These are phyloP conservation scores for Piromyces finnis DNA, from an alignment of 192 early-diverging fungal species.

Conservation along the genomic window DNA sequence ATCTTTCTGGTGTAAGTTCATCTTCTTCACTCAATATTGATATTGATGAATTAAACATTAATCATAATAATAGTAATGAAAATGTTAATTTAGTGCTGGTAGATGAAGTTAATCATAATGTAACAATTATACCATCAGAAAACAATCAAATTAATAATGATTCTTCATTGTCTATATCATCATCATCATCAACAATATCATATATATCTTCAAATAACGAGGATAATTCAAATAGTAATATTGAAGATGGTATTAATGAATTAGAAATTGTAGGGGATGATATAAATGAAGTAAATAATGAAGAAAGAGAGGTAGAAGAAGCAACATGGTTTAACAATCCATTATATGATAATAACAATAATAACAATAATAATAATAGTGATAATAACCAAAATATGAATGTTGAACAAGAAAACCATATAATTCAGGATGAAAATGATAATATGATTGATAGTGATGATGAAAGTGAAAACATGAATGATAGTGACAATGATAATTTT, in stretches of 20 bases:
- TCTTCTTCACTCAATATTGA: too few species aligned
- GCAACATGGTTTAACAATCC: not conserved
- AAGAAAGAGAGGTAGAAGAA: too few species aligned
- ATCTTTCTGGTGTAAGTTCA: not conserved
- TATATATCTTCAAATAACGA: not conserved
- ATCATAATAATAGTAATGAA: not conserved
- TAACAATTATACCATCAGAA: not conserved
- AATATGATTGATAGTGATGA: not conserved
- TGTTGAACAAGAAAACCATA: not conserved
- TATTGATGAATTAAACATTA: too few species aligned
- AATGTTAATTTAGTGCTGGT: not conserved
- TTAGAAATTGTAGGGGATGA: not conserved
- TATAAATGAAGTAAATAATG: not conserved
- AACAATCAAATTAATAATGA: not conserved
- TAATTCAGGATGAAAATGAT: too few species aligned
- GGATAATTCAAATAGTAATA: too few species aligned
- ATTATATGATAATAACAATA: not conserved
- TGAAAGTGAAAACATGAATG: not conserved
- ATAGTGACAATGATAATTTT: not conserved
- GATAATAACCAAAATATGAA: not conserved
- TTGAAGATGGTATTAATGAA: not conserved
- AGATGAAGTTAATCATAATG: not conserved
- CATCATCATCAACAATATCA: not conserved
- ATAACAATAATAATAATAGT: not conserved
- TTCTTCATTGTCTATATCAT: not conserved